A percentile compares a stretch with the other conserved stretches of the same genome.
These are phyloP conservation scores for Rhizopus microsporus DNA, from an alignment of 371 early-diverging fungal species.

Conservation along the genomic window DNA sequence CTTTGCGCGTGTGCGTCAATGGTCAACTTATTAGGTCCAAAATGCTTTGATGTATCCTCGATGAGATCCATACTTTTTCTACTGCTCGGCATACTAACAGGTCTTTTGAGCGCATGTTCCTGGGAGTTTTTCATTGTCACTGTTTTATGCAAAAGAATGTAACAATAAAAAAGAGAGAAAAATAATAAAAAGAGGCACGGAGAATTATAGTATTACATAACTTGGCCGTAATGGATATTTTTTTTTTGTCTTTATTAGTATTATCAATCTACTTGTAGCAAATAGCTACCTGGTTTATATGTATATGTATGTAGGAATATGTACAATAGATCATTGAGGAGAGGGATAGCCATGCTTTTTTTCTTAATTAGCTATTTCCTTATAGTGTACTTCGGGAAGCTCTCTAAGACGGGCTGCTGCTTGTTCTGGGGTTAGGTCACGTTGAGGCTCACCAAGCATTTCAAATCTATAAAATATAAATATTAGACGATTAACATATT, in stretches of 20 bases:
- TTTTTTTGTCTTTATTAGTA: background rate
- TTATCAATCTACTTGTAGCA: background rate
- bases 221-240: background rate
- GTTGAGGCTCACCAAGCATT: conserved; percentile 91
- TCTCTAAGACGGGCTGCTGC: conserved; percentile 69
- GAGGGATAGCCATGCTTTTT: too few relatives aligned
- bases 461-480: conserved; percentile 66
- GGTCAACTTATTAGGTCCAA: background rate
- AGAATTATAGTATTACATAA: background rate
- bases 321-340: conserved; percentile 5
- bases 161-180: background rate
- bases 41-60: conserved; percentile 15
- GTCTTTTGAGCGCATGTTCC: background rate
- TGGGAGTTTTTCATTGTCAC: background rate
- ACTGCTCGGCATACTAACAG: conserved; percentile 6
- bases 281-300: background rate
- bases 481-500: background rate
- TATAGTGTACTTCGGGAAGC: conserved; percentile 66
- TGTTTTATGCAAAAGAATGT: background rate
- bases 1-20: conserved; percentile 16
- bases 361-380: conserved; percentile 21
- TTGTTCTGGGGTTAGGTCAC: conserved; percentile 92
- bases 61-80: conserved; percentile 26
- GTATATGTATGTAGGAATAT: conserved; percentile 8
- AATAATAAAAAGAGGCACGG: background rate